phyloP scores from a whole-genome alignment of 2,329 filamentous ascomycete genomes.

The Botrytis fabae region DNA sequence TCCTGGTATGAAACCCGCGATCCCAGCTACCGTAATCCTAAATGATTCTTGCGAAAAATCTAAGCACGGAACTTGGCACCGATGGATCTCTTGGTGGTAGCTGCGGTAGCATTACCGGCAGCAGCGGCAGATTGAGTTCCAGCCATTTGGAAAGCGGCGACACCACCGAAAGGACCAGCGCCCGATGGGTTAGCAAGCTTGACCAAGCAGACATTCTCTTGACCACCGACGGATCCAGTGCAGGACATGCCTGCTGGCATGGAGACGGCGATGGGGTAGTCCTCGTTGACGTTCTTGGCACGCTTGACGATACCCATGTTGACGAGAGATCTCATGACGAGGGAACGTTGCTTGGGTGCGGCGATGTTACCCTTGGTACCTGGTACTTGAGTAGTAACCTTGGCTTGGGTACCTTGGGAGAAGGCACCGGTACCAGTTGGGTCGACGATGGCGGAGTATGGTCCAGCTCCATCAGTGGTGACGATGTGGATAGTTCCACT shows the following conservation, averaged over 20 bases:
- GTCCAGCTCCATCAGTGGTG: conserved; percentile 64
- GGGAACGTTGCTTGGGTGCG: conserved; percentile 34
- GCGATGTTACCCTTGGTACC: conserved; percentile 46
- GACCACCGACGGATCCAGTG: conserved; percentile 60
- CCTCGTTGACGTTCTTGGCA: conserved; percentile 38
- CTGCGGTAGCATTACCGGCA: conserved; percentile 7
- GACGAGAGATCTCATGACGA: conserved; percentile 35
- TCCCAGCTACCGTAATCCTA: not conserved
- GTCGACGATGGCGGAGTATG: conserved; percentile 60
- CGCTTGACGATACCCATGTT: conserved; percentile 39
- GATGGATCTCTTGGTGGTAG: conserved; percentile 17
- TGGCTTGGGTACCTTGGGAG: conserved; percentile 52
- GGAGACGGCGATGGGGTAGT: conserved; percentile 48
- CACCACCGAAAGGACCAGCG: conserved; percentile 63
- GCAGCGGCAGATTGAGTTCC: conserved; percentile 20
- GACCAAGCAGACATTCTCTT: conserved; percentile 61
- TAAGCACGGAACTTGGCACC: conserved; percentile 27
- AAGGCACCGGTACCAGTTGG: conserved; percentile 54
- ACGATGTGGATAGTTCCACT: conserved; percentile 67
- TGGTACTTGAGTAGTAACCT: conserved; percentile 55
- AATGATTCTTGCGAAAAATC: not conserved
- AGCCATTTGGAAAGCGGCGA: conserved; percentile 55
- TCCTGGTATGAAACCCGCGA: conserved; percentile 2
- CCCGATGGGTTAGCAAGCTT: conserved; percentile 61
- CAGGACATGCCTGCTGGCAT: conserved; percentile 54